phyloP scores from a whole-genome alignment of 1,284 basidiomycete genomes.

The Apiotrichum laibachii region DNA sequence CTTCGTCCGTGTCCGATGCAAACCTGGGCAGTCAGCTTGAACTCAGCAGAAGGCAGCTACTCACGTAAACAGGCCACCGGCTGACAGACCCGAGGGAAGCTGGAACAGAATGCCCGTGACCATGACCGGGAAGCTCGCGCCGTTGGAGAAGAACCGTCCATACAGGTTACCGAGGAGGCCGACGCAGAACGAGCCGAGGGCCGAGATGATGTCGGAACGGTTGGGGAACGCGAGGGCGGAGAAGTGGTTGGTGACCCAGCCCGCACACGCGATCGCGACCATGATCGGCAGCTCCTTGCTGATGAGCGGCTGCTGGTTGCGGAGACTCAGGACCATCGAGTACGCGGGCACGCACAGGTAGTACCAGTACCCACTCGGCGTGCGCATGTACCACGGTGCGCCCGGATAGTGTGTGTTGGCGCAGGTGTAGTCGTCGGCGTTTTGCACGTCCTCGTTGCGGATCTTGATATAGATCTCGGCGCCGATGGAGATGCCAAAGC shows the following conservation, averaged over 20 bases:
- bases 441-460: conserved; percentile 52
- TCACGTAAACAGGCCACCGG: conserved; percentile 8
- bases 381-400: conserved; percentile 53
- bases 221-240: conserved; percentile 63
- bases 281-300: conserved; percentile 64
- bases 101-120: conserved; percentile 80
- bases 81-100: conserved; percentile 70
- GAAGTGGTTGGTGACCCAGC: conserved; percentile 75
- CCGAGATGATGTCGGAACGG: conserved; percentile 70
- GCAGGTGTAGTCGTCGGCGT: conserved; percentile 64
- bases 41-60: too few species aligned
- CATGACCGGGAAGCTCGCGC: conserved; percentile 50
- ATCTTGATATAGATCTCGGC: conserved; percentile 65
- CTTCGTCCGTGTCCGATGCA: conserved; percentile 6
- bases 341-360: conserved; percentile 79
- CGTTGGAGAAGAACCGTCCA: conserved; percentile 59
- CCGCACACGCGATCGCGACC: conserved; percentile 71
- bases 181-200: conserved; percentile 74
- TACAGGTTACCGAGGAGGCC: conserved; percentile 80
- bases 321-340: conserved; percentile 68
- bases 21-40: neutral
- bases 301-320: conserved; percentile 71
- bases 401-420: conserved; percentile 56
- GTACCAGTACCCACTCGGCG: conserved; percentile 54
- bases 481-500: conserved; percentile 79